A percentile compares a stretch with the other conserved stretches of the same genome.
Conservation (phyloP, 768 basidiomycete genomes). For the Tylopilus sp. region DNA sequence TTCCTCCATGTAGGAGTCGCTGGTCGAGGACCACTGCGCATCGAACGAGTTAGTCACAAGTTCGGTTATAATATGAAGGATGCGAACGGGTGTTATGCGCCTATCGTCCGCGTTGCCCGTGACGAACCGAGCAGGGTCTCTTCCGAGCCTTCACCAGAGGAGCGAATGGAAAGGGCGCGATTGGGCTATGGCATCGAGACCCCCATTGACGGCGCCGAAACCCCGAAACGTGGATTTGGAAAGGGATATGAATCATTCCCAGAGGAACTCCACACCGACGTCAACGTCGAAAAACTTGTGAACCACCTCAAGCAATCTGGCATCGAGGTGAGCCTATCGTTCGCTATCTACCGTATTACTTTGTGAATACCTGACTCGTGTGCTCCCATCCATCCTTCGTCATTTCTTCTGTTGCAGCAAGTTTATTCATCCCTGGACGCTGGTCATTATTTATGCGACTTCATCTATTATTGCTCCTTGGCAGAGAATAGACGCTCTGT, state of each 20-base stretch:
- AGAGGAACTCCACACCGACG: slow-evolving; percentile 35
- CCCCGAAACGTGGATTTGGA: slow-evolving; percentile 34
- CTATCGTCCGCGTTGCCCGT: slow-evolving; percentile 32
- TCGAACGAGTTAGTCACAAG: slow-evolving; percentile 67
- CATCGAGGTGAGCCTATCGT: slow-evolving; percentile 27
- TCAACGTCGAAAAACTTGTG: slow-evolving; percentile 36
- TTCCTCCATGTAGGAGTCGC: slow-evolving; percentile 71
- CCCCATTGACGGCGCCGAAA: slow-evolving; percentile 27
- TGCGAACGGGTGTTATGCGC: slow-evolving; percentile 53
- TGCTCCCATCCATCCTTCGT: not conserved
- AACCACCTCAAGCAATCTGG: slow-evolving; percentile 32
- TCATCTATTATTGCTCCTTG: slow-evolving; percentile 72
- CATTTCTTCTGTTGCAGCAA: slow-evolving; percentile 38
- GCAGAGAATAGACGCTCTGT: slow-evolving; percentile 55
- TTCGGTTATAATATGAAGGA: slow-evolving; percentile 69
- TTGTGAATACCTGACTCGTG: slow-evolving; percentile 8
- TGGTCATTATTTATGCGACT: slow-evolving; percentile 75
- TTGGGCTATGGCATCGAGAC: slow-evolving; percentile 28
- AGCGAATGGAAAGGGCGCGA: slow-evolving; percentile 29
- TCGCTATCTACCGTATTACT: not conserved
- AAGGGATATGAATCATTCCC: slow-evolving; percentile 35
- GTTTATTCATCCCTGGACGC: slow-evolving; percentile 74
- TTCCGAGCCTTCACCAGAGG: slow-evolving; percentile 21
- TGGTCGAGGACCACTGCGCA: slow-evolving; percentile 55
- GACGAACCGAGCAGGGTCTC: slow-evolving; percentile 22